Conservation (phyloP, 2,329 filamentous ascomycete genomes). For the Colletotrichum viniferum region DNA sequence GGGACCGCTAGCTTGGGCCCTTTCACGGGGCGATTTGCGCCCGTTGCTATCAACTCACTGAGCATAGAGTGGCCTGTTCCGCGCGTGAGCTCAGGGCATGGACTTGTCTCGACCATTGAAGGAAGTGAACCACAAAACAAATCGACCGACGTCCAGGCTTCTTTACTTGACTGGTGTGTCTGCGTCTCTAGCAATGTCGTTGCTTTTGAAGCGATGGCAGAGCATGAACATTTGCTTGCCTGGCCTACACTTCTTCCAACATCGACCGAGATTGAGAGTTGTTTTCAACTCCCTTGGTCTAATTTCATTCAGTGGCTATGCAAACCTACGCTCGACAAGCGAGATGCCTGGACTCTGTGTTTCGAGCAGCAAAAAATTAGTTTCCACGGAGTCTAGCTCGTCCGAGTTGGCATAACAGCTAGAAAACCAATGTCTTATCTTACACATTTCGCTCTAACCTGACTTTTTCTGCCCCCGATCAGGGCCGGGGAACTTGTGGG, state of each 20-base stretch:
- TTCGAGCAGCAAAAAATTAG: background rate
- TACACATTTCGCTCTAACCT: background rate
- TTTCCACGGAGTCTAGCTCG: background rate
- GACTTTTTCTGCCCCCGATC: background rate
- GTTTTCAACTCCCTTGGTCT: background rate
- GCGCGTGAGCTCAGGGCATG: background rate
- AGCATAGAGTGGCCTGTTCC: background rate
- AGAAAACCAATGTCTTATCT: background rate
- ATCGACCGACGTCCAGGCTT: background rate
- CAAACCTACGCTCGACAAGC: background rate
- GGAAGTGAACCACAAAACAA: background rate
- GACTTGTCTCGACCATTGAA: background rate
- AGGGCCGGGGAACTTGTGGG: background rate
- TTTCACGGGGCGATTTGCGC: background rate
- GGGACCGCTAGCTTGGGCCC: background rate
- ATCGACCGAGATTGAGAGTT: background rate
- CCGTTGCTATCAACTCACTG: background rate
- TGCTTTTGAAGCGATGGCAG: background rate
- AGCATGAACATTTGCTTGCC: background rate
- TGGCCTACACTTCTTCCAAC: background rate
- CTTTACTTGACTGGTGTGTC: background rate
- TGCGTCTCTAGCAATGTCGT: background rate
- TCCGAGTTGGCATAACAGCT: background rate
- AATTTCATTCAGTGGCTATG: background rate
- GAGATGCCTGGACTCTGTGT: background rate